Base-by-base conservation (phyloP, 805 yeast genomes). In the Saccharomycopsis babjevae region DNA sequence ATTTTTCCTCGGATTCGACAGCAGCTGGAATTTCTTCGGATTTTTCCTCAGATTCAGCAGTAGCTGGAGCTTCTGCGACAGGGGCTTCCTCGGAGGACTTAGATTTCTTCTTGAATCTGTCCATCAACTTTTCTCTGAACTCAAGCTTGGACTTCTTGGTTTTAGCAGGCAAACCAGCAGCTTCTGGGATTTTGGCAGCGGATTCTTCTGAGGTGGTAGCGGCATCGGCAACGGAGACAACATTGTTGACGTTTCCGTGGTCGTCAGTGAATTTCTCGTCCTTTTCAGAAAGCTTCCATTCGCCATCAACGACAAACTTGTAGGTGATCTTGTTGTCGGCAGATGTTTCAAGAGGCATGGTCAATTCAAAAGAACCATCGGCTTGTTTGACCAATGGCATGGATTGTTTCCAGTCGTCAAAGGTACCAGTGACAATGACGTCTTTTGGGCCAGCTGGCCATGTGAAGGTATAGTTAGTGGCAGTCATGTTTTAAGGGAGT, bases 401-500 rank as follows among this genome's bases (percentile, higher is more conserved):
- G 1, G 83, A 70, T 63, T 84, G 81, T 56, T 79, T 68, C 92
- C 92, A 86, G 67, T 82, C 75, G 68, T 85, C 89, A 68, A 85
- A 85, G 59, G 83, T 78, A 63, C 92, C 92, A 22, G 91, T 86
- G 58, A 86, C 81, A 66, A 82, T 76, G 61, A 86, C 92, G 42
- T 78, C 78, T 34, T 69, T 61, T 15, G 82, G 82, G 61, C 89
- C 88, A 10, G 73, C 68, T 59, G 82, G 79, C 80, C 81, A 46
- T 46, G 52, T 46, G 28, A 46, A 46, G 3, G 52, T 46, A 28
- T 46, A 46, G n/a, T 46, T 46, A 11, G 52, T 22, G 11, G 52
- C n/a, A 13, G 32, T 22, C 52, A 46, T 46, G 32, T 46, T 43
- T 52, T 30, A 32, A 5, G n/a, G 3, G 20, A 5, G 30, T 43